Evolutionary conservation across 371 early-diverging fungal genomes (phyloP), one percentile per base, ranked within the genome.

Genomic region (Zopfochytrium polystomum): DNA sequence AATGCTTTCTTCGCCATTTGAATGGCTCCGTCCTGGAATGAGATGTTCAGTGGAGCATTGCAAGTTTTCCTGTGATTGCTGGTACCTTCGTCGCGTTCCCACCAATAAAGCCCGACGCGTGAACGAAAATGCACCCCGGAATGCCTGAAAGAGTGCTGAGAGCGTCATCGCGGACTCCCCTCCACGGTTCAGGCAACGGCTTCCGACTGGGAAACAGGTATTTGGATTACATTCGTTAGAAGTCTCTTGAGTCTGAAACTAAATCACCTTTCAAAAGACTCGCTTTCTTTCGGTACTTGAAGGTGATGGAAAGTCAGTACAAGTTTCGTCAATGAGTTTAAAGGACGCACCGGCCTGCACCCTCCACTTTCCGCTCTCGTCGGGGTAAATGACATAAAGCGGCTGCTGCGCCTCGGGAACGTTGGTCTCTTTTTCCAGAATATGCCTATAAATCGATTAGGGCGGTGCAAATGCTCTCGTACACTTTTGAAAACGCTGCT

Each of bases 51-150:
- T 15, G n/a, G n/a, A n/a, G n/a, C 20, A 43, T 33, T 11, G 35
- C 20, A 52, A 9, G 20, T 52, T 23, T 34, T 9, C 27, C 7
- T 43, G 27, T 32, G 11, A 9, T 18, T n/a, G 15, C 15, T 9
- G 9, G 13, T 56, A 69, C 88, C 52, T 80, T 73, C 9, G 88
- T 86, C 73, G 81, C 72, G 72, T 87, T 81, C 47, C 87, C 90
- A 15, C 92, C 93, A 73, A 91, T 93, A 66, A 93, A 93, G 34
- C 99, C 99, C 13, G 89, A 81, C 66, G 92, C 90, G 70, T 99
- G 99, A 13, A 97, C 93, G 82, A 98, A 99, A 34, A 93, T 80
- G 60, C 91, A 89, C 20, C 85, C 92, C 26, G 87, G 83, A 45
- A 96, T 81, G 9, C 87, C 86, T 26, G 87, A 75, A 38, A 87